Evolutionary conservation across 2,329 filamentous ascomycete genomes (phyloP).

Genomic region (Ilyonectria destructans): DNA sequence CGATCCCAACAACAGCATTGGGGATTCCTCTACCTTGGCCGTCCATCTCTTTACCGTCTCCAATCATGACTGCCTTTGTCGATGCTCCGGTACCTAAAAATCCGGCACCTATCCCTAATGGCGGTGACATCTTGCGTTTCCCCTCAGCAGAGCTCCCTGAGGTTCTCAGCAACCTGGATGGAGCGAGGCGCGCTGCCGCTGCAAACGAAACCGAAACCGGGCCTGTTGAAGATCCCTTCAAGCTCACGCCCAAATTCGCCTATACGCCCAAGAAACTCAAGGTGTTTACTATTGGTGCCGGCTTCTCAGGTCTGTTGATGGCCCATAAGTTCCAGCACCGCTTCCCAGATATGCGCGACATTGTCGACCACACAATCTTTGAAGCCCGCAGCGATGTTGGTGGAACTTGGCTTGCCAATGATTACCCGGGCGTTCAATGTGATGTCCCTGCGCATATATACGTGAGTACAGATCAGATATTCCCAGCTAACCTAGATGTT

Average conservation of each 20-base stretch:
- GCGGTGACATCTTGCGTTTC: slow-evolving; percentile 14
- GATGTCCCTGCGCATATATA: slow-evolving; percentile 44
- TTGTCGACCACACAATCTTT: slow-evolving; percentile 51
- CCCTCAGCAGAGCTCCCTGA: slow-evolving; percentile 44
- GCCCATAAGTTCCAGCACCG: slow-evolving; percentile 55
- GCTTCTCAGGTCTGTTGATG: slow-evolving; percentile 54
- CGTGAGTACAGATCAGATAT: slow-evolving; percentile 4
- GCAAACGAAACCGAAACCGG: slow-evolving; percentile 17
- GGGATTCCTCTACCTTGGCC: not conserved
- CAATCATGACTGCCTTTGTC: slow-evolving; percentile 37
- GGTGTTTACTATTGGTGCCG: slow-evolving; percentile 55
- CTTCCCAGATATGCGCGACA: slow-evolving; percentile 50
- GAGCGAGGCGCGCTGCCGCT: not conserved
- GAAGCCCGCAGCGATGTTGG: slow-evolving; percentile 52
- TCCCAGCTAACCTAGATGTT: not conserved
- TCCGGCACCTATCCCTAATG: not conserved
- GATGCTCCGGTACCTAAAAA: slow-evolving; percentile 35
- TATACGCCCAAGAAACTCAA: slow-evolving; percentile 52
- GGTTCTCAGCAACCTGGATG: slow-evolving; percentile 14
- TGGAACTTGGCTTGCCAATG: slow-evolving; percentile 55
- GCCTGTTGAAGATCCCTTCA: slow-evolving; percentile 47
- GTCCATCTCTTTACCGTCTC: not conserved
- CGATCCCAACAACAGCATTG: not conserved
- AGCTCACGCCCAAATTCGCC: slow-evolving; percentile 46
- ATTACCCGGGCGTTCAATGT: slow-evolving; percentile 45